Conservation (phyloP, 2,329 filamentous ascomycete species). For the Exophiala sp. region DNA sequence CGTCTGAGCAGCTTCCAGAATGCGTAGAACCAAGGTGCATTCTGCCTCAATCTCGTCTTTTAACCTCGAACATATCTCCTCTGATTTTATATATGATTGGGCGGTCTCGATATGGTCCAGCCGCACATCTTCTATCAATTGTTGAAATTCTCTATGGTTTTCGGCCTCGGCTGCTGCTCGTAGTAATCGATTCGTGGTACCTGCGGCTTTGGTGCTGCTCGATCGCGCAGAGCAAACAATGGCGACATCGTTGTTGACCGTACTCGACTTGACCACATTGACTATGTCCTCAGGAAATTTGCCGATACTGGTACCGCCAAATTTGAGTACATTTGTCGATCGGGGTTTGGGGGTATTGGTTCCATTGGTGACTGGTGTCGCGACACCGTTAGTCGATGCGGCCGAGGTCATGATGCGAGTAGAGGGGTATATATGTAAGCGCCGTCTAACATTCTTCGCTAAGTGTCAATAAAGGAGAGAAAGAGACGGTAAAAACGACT, state of each 20-base stretch:
- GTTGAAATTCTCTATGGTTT: slow-evolving; percentile 58
- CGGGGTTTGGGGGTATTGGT: slow-evolving; percentile 9
- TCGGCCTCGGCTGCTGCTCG: slow-evolving; percentile 50
- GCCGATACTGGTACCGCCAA: slow-evolving; percentile 70
- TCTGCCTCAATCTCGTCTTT: slow-evolving; percentile 68
- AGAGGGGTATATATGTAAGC: background rate
- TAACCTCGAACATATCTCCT: slow-evolving; percentile 57
- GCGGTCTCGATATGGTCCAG: slow-evolving; percentile 76
- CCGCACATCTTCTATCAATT: slow-evolving; percentile 76
- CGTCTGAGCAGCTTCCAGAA: slow-evolving; percentile 60
- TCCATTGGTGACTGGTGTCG: slow-evolving; percentile 10
- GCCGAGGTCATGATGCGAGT: slow-evolving; percentile 17
- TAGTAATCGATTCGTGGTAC: slow-evolving; percentile 74
- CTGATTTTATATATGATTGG: slow-evolving; percentile 58
- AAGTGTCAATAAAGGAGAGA: background rate
- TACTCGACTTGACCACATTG: slow-evolving; percentile 64
- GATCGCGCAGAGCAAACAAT: slow-evolving; percentile 95
- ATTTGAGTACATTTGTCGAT: slow-evolving; percentile 23
- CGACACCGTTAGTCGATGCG: slow-evolving; percentile 26
- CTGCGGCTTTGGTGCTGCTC: slow-evolving; percentile 88
- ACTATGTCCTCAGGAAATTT: slow-evolving; percentile 81
- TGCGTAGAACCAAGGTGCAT: slow-evolving; percentile 76
- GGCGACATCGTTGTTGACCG: slow-evolving; percentile 71
- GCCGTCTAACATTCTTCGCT: slow-evolving; percentile 10
- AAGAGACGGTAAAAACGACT: background rate